Base-by-base conservation (phyloP, 2,329 filamentous ascomycete genomes). In the Colletotrichum echinochloae region DNA sequence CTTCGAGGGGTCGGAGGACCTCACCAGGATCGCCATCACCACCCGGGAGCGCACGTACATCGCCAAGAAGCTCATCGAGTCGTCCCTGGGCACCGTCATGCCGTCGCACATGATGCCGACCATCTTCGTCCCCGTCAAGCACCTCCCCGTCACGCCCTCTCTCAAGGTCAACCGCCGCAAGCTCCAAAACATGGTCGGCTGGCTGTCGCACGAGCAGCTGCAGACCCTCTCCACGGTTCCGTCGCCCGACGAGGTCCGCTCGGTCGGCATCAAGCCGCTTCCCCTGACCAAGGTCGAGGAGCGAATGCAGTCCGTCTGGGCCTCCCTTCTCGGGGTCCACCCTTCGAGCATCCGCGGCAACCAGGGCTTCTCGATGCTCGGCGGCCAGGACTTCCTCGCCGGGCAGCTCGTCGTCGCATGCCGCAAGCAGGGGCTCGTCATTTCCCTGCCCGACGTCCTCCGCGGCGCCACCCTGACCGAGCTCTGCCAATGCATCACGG, bases 91-190 rank as follows among this genome's bases (percentile, higher is more conserved):
- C 56, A 78, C 79, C 51, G 66, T 73, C 2, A 77, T 85, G 3
- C 79, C 84, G 0, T 74, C 76, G 1, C 79, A 83, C 60, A 83
- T 83, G 74, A 78, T 87, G n/a, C 86, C 86, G 0, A 78, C 81
- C 1, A 79, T 84, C 2, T 88, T 85, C 59, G 80, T 89, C 3
- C 86, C 86, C 0, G 77, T 88, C 28, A 80, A 80, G 55, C 75
- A 79, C 14, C 79, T 88, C 26, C 87, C 87, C 0, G 74, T 87
- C 28, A 87, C 85, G 0, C 79, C 82, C 0, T 85, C 85, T 0
- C 79, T 88, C 62, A 86, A 88, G 73, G 81, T 88, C 49, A 84
- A 88, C 72, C 81, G 85, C 1, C 78, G 81, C 23, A 83, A 82
- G 62, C 80, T 88, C 9, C 83, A 84, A 66, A 83, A 81, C 71